Evolutionary conservation across 2,329 filamentous ascomycete genomes (phyloP), one percentile per base, ranked within the genome.

Genomic region (Colletotrichum spinosum): DNA sequence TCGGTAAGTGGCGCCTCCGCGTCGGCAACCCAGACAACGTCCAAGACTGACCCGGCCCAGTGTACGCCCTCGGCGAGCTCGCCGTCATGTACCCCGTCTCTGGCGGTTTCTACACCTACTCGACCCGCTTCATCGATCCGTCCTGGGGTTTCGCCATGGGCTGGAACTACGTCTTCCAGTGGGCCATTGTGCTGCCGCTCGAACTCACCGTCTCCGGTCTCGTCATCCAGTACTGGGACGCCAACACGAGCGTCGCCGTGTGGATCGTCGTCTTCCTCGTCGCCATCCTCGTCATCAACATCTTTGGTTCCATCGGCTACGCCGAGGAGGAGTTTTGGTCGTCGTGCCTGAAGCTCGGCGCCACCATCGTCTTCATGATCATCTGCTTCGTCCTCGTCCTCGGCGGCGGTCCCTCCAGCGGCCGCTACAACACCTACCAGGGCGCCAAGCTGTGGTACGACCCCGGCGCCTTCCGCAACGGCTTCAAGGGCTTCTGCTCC

Each of bases 401-500:
- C 53, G 87, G 87, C 17, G 87, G 87, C 13, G 87, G 86, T 0
- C 85, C 87, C 12, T 77, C 77, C 1, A 74, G 60, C 8, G 76
- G 79, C 12, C 63, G 70, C 0, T 84, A 83, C 69, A 72, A 72
- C 70, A 67, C 78, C 6, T 84, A 83, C 69, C 76, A 72, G 69
- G 81, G 84, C 6, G 78, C 77, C 7, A 75, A 78, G 39, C 60
- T 77, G 50, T 80, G 82, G 81, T 72, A 81, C 67, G 70, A 79
- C 2, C 77, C 81, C 0, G 81, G 81, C 2, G 81, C 82, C 0
- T 92, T 92, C 76, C 81, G 90, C 75, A 86, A 91, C 70, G 90
- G 90, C 25, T 91, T 91, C 80, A 87, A 88, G 67, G 90, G 90
- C 2, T 85, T 92, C 69, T 92, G 89, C 74, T 84, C 83, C 67